These are phyloP conservation scores for Sphaerosporella brunnea DNA, from an alignment of 495 filamentous ascomycete species.

Conservation along the genomic window DNA sequence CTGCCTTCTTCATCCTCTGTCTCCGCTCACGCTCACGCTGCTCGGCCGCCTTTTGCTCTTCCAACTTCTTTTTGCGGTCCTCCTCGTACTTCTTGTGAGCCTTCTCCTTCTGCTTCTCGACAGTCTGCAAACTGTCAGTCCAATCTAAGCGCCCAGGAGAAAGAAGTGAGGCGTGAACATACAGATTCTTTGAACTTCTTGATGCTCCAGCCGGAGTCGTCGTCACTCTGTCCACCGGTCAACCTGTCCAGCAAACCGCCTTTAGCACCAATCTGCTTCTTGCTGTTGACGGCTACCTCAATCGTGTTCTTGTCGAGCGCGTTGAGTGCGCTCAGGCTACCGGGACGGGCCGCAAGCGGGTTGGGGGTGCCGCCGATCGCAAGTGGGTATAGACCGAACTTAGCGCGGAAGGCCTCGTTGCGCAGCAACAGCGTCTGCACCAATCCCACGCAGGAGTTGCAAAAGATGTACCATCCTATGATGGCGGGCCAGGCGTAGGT, in stretches of 20 bases:
- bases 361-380: neutral
- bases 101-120: slow-evolving; percentile 20
- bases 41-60: slow-evolving; percentile 33
- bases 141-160: neutral
- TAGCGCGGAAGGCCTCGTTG: slow-evolving; percentile 32
- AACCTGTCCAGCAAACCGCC: slow-evolving; percentile 17
- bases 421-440: slow-evolving; percentile 41
- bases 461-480: slow-evolving; percentile 55
- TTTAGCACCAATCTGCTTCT: slow-evolving; percentile 19
- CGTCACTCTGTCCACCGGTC: slow-evolving; percentile 10
- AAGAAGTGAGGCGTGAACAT: neutral
- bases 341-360: slow-evolving; percentile 4
- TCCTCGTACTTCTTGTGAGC: slow-evolving; percentile 27
- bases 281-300: slow-evolving; percentile 19
- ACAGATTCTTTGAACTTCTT: slow-evolving; percentile 1
- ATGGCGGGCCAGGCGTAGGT: slow-evolving; percentile 47
- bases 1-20: slow-evolving; percentile 23
- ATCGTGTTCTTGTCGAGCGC: slow-evolving; percentile 10
- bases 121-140: slow-evolving; percentile 7
- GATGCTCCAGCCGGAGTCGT: neutral
- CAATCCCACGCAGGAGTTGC: slow-evolving; percentile 37
- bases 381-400: slow-evolving; percentile 37
- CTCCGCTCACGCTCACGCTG: slow-evolving; percentile 30
- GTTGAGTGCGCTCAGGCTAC: slow-evolving; percentile 6
- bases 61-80: slow-evolving; percentile 25